These are phyloP conservation scores for Annulohypoxylon bovei DNA, from an alignment of 495 filamentous ascomycete genomes.

Conservation along the genomic window DNA sequence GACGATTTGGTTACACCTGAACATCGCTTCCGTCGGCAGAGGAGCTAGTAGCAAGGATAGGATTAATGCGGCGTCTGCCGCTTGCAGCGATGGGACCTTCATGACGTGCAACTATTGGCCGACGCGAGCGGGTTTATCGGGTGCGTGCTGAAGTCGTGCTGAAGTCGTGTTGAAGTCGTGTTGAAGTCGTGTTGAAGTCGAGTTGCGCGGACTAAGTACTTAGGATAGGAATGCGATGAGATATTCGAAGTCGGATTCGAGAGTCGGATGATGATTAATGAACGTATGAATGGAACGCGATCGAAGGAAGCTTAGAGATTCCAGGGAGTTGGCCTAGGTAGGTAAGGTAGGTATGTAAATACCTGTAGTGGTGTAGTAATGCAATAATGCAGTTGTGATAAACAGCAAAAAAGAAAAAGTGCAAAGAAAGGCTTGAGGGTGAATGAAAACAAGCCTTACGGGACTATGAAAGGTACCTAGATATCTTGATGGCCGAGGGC, in stretches of 20 bases:
- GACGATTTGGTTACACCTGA: constrained; percentile 71
- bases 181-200: neutral
- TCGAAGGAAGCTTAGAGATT: constrained; percentile 9
- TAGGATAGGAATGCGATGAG: neutral
- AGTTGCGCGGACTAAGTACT: neutral
- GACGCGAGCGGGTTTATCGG: constrained; percentile 27
- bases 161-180: neutral
- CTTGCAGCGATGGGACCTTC: constrained; percentile 41
- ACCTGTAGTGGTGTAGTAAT: neutral
- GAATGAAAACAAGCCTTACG: neutral
- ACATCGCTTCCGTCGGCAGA: constrained; percentile 55
- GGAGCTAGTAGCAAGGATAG: constrained; percentile 60
- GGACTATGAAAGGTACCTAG: constrained; percentile 5
- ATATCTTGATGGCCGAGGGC: constrained; percentile 13
- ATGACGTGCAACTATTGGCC: constrained; percentile 22
- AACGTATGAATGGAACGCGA: constrained; percentile 7
- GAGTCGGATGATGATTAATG: constrained; percentile 15
- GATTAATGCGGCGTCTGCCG: constrained; percentile 48
- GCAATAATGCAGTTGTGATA: neutral
- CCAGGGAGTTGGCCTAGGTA: neutral
- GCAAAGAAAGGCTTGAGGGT: neutral
- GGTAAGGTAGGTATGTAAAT: neutral
- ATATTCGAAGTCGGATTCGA: constrained; percentile 10
- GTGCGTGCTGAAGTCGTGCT: neutral
- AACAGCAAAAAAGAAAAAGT: neutral